A percentile compares a stretch with the other conserved stretches of the same genome.
Conservation (phyloP, 2,329 filamentous ascomycete genomes). For the Fusarium miscanthi region DNA sequence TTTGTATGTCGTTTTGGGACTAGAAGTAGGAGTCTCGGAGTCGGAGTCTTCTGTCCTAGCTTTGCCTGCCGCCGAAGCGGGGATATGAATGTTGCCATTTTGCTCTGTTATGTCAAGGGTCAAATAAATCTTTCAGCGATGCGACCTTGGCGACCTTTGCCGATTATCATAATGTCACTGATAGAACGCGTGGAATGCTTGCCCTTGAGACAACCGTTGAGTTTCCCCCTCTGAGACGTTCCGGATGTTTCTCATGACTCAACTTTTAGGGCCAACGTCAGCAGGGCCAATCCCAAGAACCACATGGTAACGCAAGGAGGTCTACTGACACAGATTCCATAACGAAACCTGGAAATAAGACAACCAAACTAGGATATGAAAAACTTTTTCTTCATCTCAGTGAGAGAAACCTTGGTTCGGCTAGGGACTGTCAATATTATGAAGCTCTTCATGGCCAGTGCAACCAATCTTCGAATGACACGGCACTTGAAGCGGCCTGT, state of each 20-base stretch:
- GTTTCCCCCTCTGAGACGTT: slow-evolving; percentile 14
- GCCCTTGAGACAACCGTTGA: slow-evolving; percentile 3
- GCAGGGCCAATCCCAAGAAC: slow-evolving; percentile 25
- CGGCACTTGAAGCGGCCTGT: slow-evolving; percentile 32
- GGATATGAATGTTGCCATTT: slow-evolving; percentile 28
- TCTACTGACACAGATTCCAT: neutral
- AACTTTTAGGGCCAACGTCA: slow-evolving; percentile 18
- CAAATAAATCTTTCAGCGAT: slow-evolving; percentile 7
- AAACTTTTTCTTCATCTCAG: slow-evolving; percentile 17
- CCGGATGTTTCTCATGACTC: slow-evolving; percentile 32
- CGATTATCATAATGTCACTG: slow-evolving; percentile 30
- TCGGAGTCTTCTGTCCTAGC: neutral
- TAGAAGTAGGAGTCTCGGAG: neutral
- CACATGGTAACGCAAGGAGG: slow-evolving; percentile 17
- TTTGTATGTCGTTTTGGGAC: slow-evolving; percentile 2
- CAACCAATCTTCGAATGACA: slow-evolving; percentile 41
- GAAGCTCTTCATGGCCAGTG: slow-evolving; percentile 25
- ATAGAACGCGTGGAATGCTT: slow-evolving; percentile 4
- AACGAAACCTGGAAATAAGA: slow-evolving; percentile 18
- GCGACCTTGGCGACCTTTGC: slow-evolving; percentile 17
- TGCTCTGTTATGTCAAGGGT: slow-evolving; percentile 34
- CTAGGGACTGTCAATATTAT: slow-evolving; percentile 9
- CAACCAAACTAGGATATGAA: neutral
- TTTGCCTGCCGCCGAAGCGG: slow-evolving; percentile 34
- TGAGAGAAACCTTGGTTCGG: slow-evolving; percentile 12